Evolutionary conservation across 805 yeast species (phyloP).

Genomic region (Phaffomyces opuntiae): DNA sequence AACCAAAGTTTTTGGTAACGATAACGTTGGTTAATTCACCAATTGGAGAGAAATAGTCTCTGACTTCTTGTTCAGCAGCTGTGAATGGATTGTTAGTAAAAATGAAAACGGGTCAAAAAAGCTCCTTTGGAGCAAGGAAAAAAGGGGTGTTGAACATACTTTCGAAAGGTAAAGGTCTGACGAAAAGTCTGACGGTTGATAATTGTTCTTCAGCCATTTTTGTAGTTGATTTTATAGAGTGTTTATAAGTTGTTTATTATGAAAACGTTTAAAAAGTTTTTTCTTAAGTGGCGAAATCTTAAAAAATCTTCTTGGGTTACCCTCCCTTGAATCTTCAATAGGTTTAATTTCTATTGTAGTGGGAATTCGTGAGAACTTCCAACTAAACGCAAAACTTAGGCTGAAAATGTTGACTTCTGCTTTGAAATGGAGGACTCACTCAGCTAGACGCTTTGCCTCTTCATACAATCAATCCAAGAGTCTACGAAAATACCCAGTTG

Average conservation of each 20-base stretch:
- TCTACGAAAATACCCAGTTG: conserved; percentile 55
- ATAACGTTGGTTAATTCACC: conserved; percentile 67
- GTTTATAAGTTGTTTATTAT: not conserved
- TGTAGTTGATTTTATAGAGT: not conserved
- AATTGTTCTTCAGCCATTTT: conserved; percentile 21
- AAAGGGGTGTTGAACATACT: conserved; percentile 3
- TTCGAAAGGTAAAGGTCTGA: conserved; percentile 57
- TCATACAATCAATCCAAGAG: conserved; percentile 27
- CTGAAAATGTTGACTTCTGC: conserved; percentile 3
- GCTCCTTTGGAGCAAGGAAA: no score
- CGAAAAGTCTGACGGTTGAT: conserved; percentile 43
- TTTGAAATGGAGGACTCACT: conserved; percentile 1
- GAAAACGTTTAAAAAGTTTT: not conserved
- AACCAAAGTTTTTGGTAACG: conserved; percentile 79
- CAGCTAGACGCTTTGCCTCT: conserved; percentile 15
- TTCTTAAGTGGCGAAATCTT: not conserved
- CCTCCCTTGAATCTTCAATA: no score
- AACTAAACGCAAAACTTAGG: not conserved
- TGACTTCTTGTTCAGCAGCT: conserved; percentile 49
- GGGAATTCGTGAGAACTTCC: not conserved
- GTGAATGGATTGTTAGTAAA: not conserved
- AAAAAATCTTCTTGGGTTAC: no score
- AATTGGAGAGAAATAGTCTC: conserved; percentile 57
- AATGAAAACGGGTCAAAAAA: no score
- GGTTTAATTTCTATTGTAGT: no score